Evolutionary conservation across 2,329 filamentous ascomycete genomes (phyloP).

Genomic region (Pseudogymnoascus sp.): DNA sequence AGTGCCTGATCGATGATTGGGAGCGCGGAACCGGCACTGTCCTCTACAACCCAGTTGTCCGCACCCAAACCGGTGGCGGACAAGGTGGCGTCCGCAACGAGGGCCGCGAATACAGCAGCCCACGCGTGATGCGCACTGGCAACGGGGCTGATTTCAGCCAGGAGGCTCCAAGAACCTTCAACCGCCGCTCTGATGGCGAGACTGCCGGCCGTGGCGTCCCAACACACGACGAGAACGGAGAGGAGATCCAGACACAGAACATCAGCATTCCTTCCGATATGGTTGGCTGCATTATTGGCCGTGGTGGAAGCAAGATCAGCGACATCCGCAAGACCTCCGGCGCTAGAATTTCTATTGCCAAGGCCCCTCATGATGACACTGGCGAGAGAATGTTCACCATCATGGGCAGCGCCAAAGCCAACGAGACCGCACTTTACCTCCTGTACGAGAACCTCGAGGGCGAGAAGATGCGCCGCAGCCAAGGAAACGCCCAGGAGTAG

Average conservation of each 20-base stretch:
- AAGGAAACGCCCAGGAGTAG: conserved; percentile 42
- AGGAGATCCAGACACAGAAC: conserved; percentile 97
- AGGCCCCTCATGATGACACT: conserved; percentile 89
- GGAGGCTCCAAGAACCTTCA: conserved; percentile 58
- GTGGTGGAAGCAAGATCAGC: conserved; percentile 92
- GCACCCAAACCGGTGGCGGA: conserved; percentile 61
- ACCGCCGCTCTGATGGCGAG: conserved; percentile 77
- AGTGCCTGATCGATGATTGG: conserved; percentile 96
- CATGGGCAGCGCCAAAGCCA: conserved; percentile 86
- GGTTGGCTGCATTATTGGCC: conserved; percentile 98
- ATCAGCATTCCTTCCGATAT: conserved; percentile 99
- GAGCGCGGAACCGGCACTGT: conserved; percentile 95
- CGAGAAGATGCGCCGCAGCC: conserved; percentile 96
- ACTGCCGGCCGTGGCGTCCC: conserved; percentile 72
- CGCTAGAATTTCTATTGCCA: conserved; percentile 89
- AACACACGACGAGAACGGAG: conserved; percentile 89
- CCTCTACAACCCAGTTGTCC: conserved; percentile 91
- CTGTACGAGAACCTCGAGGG: conserved; percentile 98
- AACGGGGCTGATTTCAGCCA: conserved; percentile 98
- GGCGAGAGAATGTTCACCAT: conserved; percentile 99
- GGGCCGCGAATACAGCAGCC: conserved; percentile 49
- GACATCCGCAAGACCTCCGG: conserved; percentile 97
- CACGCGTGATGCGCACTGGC: conserved; percentile 85
- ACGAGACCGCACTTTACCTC: conserved; percentile 91
- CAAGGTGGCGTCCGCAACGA: conserved; percentile 28